Percentiles rank a stretch among this genome's conserved stretches.
Evolutionary conservation across 306 rosid species (phyloP).

Genomic region (Cercis canadensis): DNA sequence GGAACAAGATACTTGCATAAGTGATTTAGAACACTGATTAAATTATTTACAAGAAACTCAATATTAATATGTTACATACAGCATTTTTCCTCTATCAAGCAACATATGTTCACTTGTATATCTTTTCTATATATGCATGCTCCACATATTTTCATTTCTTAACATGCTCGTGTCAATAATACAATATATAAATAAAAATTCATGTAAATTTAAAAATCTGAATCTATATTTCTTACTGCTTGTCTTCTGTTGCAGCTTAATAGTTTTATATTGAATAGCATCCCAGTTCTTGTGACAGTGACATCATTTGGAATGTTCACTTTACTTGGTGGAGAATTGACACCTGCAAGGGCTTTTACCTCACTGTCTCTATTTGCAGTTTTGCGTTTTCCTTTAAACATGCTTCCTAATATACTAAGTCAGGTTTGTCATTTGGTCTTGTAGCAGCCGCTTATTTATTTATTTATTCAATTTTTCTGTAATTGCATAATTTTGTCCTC

Average conservation of each 20-base stretch:
- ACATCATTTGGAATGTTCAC: conserved; percentile 79
- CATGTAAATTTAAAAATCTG: conserved; percentile 8
- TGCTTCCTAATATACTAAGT: conserved; percentile 79
- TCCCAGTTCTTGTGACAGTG: conserved; percentile 84
- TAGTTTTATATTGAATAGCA: conserved; percentile 70
- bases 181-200: conserved; percentile 16
- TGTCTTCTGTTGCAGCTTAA: conserved; percentile 64
- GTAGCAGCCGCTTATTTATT: background rate
- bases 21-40: conserved; percentile 20
- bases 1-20: conserved; percentile 9
- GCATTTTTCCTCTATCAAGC: background rate
- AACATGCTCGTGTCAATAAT: background rate
- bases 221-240: conserved; percentile 30
- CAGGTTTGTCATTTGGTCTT: conserved; percentile 59
- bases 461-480: background rate
- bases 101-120: background rate
- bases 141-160: background rate
- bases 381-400: conserved; percentile 74
- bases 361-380: conserved; percentile 82
- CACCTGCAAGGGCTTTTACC: conserved; percentile 92
- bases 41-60: too few relatives aligned
- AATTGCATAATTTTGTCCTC: background rate
- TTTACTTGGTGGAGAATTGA: conserved; percentile 81
- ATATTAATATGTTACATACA: background rate
- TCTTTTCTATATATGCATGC: conserved; percentile 4